A percentile compares a stretch with the other conserved stretches of the same genome.
These are phyloP conservation scores for Pleurotus giganteus DNA, from an alignment of 768 basidiomycete genomes.

Conservation along the genomic window DNA sequence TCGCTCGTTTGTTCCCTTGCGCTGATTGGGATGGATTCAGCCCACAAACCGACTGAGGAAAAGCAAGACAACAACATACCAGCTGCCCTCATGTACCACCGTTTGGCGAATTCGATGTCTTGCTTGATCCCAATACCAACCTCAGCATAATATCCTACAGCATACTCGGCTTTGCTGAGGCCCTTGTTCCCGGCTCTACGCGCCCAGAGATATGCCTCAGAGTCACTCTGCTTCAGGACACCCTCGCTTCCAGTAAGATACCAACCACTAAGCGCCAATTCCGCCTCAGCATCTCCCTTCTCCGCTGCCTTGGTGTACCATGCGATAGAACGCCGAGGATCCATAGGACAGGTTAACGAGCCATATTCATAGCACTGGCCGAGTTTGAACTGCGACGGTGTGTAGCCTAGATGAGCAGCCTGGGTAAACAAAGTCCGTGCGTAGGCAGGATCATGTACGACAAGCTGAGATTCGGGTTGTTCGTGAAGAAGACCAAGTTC, in stretches of 20 bases:
- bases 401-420: conserved; percentile 91
- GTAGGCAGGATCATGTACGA: conserved; percentile 77
- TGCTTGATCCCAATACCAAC: conserved; percentile 97
- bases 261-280: conserved; percentile 96
- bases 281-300: conserved; percentile 92
- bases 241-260: conserved; percentile 96
- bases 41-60: not conserved
- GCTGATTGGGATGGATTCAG: conserved; percentile 45
- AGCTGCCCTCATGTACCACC: conserved; percentile 99
- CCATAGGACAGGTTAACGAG: conserved; percentile 81
- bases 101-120: conserved; percentile 92
- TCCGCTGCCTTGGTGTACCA: conserved; percentile 99
- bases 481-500: conserved; percentile 91
- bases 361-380: conserved; percentile 97
- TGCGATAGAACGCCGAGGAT: conserved; percentile 91
- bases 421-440: conserved; percentile 87
- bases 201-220: conserved; percentile 99
- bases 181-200: conserved; percentile 96
- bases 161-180: conserved; percentile 95
- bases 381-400: conserved; percentile 91
- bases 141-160: conserved; percentile 97
- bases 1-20: conserved; percentile 97
- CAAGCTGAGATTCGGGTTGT: conserved; percentile 58
- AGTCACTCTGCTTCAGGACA: conserved; percentile 95
- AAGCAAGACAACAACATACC: conserved; percentile 51